These are phyloP conservation scores for Neopestalotiopsis clavispora DNA, from an alignment of 2,329 filamentous ascomycete species.

Conservation along the genomic window DNA sequence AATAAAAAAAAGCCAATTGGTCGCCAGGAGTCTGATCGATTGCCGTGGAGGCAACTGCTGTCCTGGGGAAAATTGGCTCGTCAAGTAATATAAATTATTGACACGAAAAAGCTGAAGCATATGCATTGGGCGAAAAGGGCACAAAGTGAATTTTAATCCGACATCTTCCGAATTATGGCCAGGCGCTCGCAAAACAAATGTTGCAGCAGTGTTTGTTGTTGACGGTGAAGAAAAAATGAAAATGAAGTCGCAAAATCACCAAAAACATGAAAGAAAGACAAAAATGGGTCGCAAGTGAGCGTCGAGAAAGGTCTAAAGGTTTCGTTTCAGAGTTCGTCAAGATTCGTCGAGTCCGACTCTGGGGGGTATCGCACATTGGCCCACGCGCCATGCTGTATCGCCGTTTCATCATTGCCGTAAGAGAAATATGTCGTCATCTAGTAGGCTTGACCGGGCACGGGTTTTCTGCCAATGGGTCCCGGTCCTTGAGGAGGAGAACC, in stretches of 20 bases:
- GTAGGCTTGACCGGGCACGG: conserved; percentile 60
- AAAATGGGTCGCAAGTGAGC: conserved; percentile 34
- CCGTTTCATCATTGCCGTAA: conserved; percentile 15
- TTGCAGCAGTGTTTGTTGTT: neutral
- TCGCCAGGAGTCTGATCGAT: neutral
- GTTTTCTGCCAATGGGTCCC: conserved; percentile 56
- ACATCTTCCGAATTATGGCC: neutral
- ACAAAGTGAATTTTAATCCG: neutral
- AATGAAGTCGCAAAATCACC: conserved; percentile 2
- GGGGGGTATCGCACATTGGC: conserved; percentile 19
- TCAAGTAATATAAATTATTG: conserved; percentile 15
- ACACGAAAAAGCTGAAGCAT: conserved; percentile 8
- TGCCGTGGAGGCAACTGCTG: neutral
- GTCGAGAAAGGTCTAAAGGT: conserved; percentile 37
- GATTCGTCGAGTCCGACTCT: conserved; percentile 28
- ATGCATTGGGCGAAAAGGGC: neutral
- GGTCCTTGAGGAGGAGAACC: conserved; percentile 31
- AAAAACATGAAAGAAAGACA: conserved; percentile 14
- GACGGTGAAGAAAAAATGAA: neutral
- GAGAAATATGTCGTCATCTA: conserved; percentile 26
- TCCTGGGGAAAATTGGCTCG: neutral
- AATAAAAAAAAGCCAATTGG: conserved; percentile 7
- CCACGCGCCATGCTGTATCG: conserved; percentile 17
- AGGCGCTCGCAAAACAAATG: neutral
- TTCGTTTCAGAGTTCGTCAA: conserved; percentile 34